Evolutionary conservation across 1,139 yeast species (phyloP).

Genomic region (Saccharomyces hybrid): DNA sequence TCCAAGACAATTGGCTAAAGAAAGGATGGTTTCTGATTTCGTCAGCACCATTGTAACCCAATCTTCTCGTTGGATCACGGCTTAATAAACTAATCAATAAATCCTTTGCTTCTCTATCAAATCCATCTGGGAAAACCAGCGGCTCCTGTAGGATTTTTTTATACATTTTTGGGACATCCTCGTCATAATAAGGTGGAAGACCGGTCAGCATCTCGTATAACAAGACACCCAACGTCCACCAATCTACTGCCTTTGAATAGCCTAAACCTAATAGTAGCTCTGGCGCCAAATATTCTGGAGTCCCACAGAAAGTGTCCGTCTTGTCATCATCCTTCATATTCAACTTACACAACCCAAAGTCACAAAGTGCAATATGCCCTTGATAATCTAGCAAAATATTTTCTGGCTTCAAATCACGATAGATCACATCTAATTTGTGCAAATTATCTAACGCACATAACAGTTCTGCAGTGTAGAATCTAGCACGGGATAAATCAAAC

Average conservation of each 20-base stretch:
- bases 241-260: constrained; percentile 89
- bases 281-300: constrained; percentile 95
- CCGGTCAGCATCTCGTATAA: constrained; percentile 95
- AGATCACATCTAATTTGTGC: constrained; percentile 84
- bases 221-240: constrained; percentile 95
- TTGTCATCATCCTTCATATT: constrained; percentile 85
- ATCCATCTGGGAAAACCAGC: constrained; percentile 75
- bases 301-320: constrained; percentile 93
- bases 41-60: constrained; percentile 72
- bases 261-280: constrained; percentile 87
- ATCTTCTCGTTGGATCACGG: constrained; percentile 75
- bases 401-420: constrained; percentile 93
- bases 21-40: constrained; percentile 82
- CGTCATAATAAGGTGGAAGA: constrained; percentile 92
- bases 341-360: constrained; percentile 90
- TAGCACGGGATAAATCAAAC: constrained; percentile 79
- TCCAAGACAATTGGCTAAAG: constrained; percentile 89
- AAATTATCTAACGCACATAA: constrained; percentile 86
- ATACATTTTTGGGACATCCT: constrained; percentile 90
- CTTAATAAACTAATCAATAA: constrained; percentile 66
- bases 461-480: constrained; percentile 90
- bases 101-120: constrained; percentile 85
- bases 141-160: constrained; percentile 86
- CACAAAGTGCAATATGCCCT: constrained; percentile 96
- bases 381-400: constrained; percentile 88